phyloP scores from a whole-genome alignment of 1,284 basidiomycete genomes.

The Ceratobasidium sp. region DNA sequence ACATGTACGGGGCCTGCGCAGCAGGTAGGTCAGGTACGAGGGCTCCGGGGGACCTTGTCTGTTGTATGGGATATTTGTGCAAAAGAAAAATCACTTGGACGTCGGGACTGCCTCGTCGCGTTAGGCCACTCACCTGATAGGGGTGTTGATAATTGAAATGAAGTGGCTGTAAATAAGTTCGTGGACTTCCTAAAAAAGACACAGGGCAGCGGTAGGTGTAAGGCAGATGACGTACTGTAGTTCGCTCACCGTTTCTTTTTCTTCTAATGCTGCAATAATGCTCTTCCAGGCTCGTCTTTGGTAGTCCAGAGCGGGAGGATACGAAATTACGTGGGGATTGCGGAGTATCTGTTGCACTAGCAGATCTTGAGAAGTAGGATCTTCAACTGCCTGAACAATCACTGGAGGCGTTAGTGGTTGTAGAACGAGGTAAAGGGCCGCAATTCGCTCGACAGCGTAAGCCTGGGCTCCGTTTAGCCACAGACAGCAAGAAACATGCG shows the following conservation, averaged over 20 bases:
- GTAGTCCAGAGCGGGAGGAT: constrained; percentile 70
- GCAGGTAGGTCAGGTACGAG: constrained; percentile 70
- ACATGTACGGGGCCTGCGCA: constrained; percentile 18
- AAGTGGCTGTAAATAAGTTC: constrained; percentile 70
- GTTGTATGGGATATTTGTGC: constrained; percentile 12
- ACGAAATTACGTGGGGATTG: constrained; percentile 19
- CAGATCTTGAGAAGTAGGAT: background rate
- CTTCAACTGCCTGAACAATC: background rate
- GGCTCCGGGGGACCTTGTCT: constrained; percentile 57
- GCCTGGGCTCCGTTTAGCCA: too few species aligned
- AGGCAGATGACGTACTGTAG: constrained; percentile 36
- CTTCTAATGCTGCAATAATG: constrained; percentile 66
- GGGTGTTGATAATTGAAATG: constrained; percentile 57
- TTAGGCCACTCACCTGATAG: background rate
- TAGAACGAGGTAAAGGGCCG: constrained; percentile 11
- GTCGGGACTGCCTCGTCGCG: constrained; percentile 51
- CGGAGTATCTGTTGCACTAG: background rate
- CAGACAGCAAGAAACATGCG: too few species aligned
- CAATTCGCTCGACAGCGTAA: background rate
- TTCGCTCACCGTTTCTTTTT: constrained; percentile 57
- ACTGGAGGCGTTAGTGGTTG: constrained; percentile 4
- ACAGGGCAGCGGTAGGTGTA: constrained; percentile 38
- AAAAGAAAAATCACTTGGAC: constrained; percentile 52
- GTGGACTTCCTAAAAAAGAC: constrained; percentile 65
- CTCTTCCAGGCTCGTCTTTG: constrained; percentile 77